These are phyloP conservation scores for Ophiostoma ulmi DNA, from an alignment of 2,329 filamentous ascomycete genomes.

Conservation along the genomic window DNA sequence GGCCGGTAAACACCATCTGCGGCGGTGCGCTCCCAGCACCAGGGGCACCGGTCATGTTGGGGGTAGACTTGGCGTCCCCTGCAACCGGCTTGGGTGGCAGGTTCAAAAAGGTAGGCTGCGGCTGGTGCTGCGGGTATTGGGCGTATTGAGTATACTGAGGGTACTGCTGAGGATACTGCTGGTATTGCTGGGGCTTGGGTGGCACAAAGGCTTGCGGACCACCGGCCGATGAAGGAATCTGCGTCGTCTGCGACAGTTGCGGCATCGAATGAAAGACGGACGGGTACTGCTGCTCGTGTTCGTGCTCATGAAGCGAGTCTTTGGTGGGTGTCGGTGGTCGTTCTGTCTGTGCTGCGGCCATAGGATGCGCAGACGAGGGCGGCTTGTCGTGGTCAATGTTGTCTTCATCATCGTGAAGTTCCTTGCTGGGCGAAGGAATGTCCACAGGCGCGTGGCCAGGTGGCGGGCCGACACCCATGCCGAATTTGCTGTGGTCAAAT, in stretches of 20 bases:
- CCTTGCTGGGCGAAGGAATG: neutral
- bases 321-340: conserved; percentile 29
- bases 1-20: conserved; percentile 84
- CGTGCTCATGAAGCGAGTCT: conserved; percentile 19
- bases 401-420: neutral
- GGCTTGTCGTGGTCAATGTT: neutral
- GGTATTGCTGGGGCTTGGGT: conserved; percentile 10
- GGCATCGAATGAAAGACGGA: neutral
- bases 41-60: conserved; percentile 1
- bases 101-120: conserved; percentile 51
- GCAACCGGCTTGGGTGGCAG: conserved; percentile 17
- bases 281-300: conserved; percentile 19
- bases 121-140: conserved; percentile 15
- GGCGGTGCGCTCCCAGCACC: conserved; percentile 41
- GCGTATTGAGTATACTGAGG: conserved; percentile 6
- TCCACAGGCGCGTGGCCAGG: conserved; percentile 18
- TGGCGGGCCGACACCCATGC: conserved; percentile 19
- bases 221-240: conserved; percentile 20
- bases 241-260: conserved; percentile 14
- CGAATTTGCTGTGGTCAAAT: conserved; percentile 41
- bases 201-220: neutral
- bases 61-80: neutral
- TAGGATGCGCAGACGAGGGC: neutral
- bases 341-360: conserved; percentile 21
- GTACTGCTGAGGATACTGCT: neutral